phyloP scores from a whole-genome alignment of 106 monocot species.

The Hemerocallis citrina region DNA sequence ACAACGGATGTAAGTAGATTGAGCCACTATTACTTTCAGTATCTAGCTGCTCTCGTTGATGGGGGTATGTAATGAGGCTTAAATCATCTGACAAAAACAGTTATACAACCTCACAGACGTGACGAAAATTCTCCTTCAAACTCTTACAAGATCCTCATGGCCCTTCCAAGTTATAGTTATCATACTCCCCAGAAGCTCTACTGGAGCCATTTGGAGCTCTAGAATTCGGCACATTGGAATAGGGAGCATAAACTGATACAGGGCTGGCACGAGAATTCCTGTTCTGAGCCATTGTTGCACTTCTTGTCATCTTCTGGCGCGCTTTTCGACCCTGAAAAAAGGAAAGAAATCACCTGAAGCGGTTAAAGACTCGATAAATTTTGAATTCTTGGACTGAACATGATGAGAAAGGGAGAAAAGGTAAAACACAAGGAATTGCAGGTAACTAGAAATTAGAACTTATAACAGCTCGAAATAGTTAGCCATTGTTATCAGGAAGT shows the following conservation, averaged over 20 bases:
- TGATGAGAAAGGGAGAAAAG: neutral
- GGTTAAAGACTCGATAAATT: neutral
- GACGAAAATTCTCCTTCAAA: too few species aligned
- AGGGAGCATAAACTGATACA: conserved; percentile 64
- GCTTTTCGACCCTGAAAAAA: conserved; percentile 76
- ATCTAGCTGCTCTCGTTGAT: too few species aligned
- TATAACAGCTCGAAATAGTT: neutral
- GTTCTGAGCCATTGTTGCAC: conserved; percentile 54
- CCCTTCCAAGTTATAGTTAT: conserved; percentile 36
- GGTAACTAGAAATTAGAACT: neutral
- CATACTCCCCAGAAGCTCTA: conserved; percentile 22
- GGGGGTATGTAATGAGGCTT: too few species aligned
- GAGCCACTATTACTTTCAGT: too few species aligned
- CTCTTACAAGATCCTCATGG: conserved; percentile 20
- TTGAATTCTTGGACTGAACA: neutral
- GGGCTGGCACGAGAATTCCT: conserved; percentile 59
- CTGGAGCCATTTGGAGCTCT: conserved; percentile 42
- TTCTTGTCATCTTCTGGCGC: conserved; percentile 62
- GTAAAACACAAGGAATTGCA: neutral
- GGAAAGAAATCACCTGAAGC: neutral
- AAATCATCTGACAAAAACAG: too few species aligned
- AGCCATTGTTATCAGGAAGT: neutral
- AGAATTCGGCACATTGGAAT: conserved; percentile 23
- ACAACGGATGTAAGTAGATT: too few species aligned
- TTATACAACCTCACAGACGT: too few species aligned